These are phyloP conservation scores for Drosera capensis DNA, from an alignment of 148 eudicot genomes.

Conservation along the genomic window DNA sequence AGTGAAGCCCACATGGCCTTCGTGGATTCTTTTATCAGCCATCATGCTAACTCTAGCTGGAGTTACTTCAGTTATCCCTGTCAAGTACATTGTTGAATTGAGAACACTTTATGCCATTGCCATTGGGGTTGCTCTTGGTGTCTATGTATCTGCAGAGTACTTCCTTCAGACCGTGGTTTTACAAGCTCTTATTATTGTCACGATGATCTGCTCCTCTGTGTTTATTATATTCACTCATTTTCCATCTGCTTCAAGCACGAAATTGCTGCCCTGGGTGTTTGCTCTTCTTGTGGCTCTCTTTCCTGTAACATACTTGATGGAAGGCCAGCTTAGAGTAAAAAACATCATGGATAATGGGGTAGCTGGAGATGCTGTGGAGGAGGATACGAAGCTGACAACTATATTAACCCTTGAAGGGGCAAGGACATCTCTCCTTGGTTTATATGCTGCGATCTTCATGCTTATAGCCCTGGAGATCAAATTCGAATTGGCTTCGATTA, in stretches of 20 bases:
- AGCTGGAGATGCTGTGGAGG: constrained; percentile 40
- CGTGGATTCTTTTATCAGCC: constrained; percentile 84
- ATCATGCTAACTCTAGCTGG: constrained; percentile 87
- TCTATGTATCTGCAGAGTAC: constrained; percentile 81
- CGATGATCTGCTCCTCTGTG: constrained; percentile 78
- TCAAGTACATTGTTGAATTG: constrained; percentile 75
- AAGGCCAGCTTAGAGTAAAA: constrained; percentile 80
- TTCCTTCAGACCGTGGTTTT: constrained; percentile 76
- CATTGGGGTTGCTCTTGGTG: constrained; percentile 73
- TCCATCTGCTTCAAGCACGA: constrained; percentile 93
- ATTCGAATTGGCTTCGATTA: constrained; percentile 65
- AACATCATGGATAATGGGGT: constrained; percentile 33
- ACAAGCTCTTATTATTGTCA: constrained; percentile 65
- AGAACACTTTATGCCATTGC: constrained; percentile 65
- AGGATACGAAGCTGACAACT: constrained; percentile 49
- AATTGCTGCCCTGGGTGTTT: constrained; percentile 85
- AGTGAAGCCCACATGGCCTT: constrained; percentile 91
- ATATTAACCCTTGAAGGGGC: constrained; percentile 90
- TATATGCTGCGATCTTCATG: constrained; percentile 96
- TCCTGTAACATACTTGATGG: constrained; percentile 82
- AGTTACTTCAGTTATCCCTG: constrained; percentile 73
- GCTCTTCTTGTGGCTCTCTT: constrained; percentile 98
- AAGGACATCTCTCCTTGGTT: constrained; percentile 86
- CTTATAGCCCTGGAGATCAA: constrained; percentile 85
- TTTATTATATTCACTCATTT: constrained; percentile 82